Base-by-base conservation (phyloP, 371 early-diverging fungal genomes). In the Mortierella sp. region DNA sequence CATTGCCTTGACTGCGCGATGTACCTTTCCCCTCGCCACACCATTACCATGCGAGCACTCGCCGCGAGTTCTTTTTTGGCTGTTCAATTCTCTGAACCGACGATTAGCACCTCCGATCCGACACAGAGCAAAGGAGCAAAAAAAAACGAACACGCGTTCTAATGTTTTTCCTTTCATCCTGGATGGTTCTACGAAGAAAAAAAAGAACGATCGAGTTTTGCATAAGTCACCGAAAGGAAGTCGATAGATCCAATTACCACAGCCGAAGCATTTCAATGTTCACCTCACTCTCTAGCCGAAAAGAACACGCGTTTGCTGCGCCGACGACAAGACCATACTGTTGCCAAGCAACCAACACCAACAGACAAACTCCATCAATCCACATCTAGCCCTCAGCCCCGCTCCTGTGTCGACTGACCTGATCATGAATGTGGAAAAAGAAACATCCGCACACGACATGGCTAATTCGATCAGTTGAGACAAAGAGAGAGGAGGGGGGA, bases 251-350 rank as follows among this genome's bases (percentile, higher is more conserved):
- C 31, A 16, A 14, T 19, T 6, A 60, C 63, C n/a, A 63, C 63
- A 34, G 19, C 16, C 34, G 19, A 63, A 28, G 28, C 50, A 28
- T 28, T 5, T 31, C 7, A 63, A 31, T 63, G 6, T 14, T 50
- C 50, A 50, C 14, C 2, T 1, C 42, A 9, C 10, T 2, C 34
- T 31, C 34, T 19, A 19, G 34, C 7, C 63, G 16, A 34, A 34
- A 34, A 31, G 68, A 68, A 68, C 65, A 68, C 68, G 68, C 68
- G 68, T 42, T 68, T 68, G 42, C 68, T 68, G 68, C 68, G 44
- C 42, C 44, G 4, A 42, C 16, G 26, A 34, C 11, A 11, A 34
- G 0, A 19, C 9, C 8, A n/a, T 50, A 9, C n/a, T n/a, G 19
- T 55, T 55, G 55, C n/a, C 55, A 55, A n/a, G 24, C 7, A n/a